Conservation (phyloP, 2,329 filamentous ascomycete species). For the Xenoacremonium recifei region DNA sequence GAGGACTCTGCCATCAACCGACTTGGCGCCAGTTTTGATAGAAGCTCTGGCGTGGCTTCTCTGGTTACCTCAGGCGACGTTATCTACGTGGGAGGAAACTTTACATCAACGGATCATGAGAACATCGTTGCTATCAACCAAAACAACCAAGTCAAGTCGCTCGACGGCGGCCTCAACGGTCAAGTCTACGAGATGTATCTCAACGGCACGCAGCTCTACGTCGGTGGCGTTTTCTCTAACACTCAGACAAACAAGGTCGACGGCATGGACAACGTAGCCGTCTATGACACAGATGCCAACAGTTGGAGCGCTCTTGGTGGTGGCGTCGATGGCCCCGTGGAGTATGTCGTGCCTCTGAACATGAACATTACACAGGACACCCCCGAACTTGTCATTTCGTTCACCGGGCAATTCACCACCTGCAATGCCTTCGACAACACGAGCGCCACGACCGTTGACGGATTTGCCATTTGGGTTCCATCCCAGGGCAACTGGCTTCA, state of each 20-base stretch:
- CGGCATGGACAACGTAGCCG: slow-evolving; percentile 73
- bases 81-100: slow-evolving; percentile 81
- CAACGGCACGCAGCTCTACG: slow-evolving; percentile 67
- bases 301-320: slow-evolving; percentile 78
- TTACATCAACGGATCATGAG: slow-evolving; percentile 63
- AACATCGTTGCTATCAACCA: slow-evolving; percentile 77
- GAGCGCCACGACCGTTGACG: slow-evolving; percentile 59
- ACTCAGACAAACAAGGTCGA: slow-evolving; percentile 59
- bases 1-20: slow-evolving; percentile 72
- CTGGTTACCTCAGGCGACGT: slow-evolving; percentile 63
- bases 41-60: slow-evolving; percentile 66
- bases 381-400: slow-evolving; percentile 71
- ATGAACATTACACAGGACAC: slow-evolving; percentile 72
- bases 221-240: slow-evolving; percentile 82
- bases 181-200: slow-evolving; percentile 71
- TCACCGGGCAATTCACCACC: slow-evolving; percentile 77
- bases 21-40: slow-evolving; percentile 68
- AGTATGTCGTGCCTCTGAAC: slow-evolving; percentile 70
- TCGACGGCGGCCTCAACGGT: slow-evolving; percentile 75
- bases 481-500: slow-evolving; percentile 84
- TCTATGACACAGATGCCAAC: slow-evolving; percentile 68
- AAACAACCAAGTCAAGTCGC: slow-evolving; percentile 59
- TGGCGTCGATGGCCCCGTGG: slow-evolving; percentile 79
- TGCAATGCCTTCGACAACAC: slow-evolving; percentile 68
- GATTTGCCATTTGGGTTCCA: slow-evolving; percentile 90